Percentiles rank a stretch among this genome's conserved stretches.
Evolutionary conservation across 1,139 yeast genomes (phyloP).

Genomic region (Kurtzmaniella quercitrusa): DNA sequence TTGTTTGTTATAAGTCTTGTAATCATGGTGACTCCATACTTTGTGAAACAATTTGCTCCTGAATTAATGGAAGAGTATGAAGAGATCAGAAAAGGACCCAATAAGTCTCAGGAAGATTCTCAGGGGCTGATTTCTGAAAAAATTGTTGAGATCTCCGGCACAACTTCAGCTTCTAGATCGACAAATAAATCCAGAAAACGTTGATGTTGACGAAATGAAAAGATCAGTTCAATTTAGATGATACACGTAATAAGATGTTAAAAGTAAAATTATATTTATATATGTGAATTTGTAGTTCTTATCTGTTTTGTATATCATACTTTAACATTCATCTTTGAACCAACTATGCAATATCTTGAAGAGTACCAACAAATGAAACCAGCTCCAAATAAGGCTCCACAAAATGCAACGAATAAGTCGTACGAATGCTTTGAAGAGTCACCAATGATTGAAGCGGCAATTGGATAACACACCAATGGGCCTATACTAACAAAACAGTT

Average conservation of each 20-base stretch:
- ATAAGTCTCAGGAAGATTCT: neutral
- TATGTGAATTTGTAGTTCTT: too few species aligned
- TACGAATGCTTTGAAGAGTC: constrained; percentile 22
- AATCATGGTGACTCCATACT: constrained; percentile 33
- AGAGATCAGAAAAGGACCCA: constrained; percentile 18
- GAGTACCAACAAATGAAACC: constrained; percentile 19
- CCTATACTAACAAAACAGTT: constrained; percentile 40
- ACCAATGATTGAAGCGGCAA: constrained; percentile 49
- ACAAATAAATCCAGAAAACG: neutral
- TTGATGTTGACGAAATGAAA: too few species aligned
- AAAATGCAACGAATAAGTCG: constrained; percentile 22
- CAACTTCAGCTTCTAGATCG: neutral
- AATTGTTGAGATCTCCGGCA: neutral
- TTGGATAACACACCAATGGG: constrained; percentile 44
- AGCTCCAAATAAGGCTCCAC: constrained; percentile 17
- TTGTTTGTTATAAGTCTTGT: constrained; percentile 26
- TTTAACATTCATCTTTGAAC: constrained; percentile 18
- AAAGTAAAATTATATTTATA: too few species aligned
- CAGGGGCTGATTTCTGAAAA: neutral
- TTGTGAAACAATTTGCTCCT: constrained; percentile 30
- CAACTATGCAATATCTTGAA: constrained; percentile 21
- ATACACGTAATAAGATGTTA: too few species aligned
- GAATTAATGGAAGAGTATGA: constrained; percentile 35
- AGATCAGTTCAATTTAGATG: too few species aligned
- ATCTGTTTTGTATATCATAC: too few species aligned